Percentiles rank a stretch among this genome's conserved stretches.
Evolutionary conservation across 179 eudicot species (phyloP).

Genomic region (Beta lomatogona): DNA sequence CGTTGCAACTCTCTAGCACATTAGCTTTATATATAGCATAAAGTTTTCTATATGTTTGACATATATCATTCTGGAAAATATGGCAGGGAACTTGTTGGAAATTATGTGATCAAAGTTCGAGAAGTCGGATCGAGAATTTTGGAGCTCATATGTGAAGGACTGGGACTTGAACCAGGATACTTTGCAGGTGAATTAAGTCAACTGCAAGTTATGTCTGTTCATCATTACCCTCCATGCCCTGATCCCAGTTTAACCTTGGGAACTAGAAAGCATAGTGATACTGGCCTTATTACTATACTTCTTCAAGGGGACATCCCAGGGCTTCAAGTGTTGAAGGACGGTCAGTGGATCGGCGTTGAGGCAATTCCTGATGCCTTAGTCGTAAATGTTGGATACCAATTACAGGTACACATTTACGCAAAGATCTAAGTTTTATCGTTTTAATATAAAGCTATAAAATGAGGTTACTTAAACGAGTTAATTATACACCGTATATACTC

Average conservation of each 20-base stretch:
- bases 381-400: conserved; percentile 36
- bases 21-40: too few species aligned
- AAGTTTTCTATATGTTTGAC: too few species aligned
- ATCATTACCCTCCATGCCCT: conserved; percentile 42
- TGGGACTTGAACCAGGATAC: conserved; percentile 35
- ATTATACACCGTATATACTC: too few species aligned
- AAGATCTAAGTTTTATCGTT: too few species aligned
- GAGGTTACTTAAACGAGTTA: too few species aligned
- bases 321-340: conserved; percentile 47
- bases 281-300: conserved; percentile 33
- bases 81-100: conserved; percentile 41
- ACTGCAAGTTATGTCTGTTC: conserved; percentile 22
- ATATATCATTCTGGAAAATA: background rate
- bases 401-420: conserved; percentile 38
- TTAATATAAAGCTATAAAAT: too few species aligned
- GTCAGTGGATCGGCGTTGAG: conserved; percentile 48
- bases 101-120: conserved; percentile 20
- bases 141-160: conserved; percentile 43
- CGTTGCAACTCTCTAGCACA: too few species aligned
- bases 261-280: conserved; percentile 32
- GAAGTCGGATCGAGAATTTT: conserved; percentile 37
- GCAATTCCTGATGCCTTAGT: conserved; percentile 49
- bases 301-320: conserved; percentile 44
- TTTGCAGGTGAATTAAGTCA: conserved; percentile 32
- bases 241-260: conserved; percentile 43